Evolutionary conservation across 164 flowering plant genomes (phyloP).

Genomic region (Liriodendron chinense): DNA sequence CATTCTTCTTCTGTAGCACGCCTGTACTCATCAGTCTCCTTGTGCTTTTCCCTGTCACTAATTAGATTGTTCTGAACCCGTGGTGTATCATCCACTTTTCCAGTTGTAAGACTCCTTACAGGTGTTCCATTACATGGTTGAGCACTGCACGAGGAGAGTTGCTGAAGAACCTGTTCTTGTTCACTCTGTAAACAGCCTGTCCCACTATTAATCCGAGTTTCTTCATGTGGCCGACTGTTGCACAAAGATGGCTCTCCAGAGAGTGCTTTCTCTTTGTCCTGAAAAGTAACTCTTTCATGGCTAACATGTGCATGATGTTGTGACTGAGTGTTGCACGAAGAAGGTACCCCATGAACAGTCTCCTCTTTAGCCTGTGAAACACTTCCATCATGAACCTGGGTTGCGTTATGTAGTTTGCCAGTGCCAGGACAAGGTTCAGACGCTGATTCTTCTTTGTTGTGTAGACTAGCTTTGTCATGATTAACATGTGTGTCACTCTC

Average conservation of each 20-base stretch:
- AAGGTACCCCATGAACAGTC: constrained; percentile 13
- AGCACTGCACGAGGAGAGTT: background rate
- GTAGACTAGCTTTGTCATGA: background rate
- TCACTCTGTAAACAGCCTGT: background rate
- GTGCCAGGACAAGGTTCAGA: background rate
- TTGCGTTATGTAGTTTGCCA: background rate
- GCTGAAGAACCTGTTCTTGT: background rate
- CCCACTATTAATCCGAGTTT: background rate
- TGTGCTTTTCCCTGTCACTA: constrained; percentile 61
- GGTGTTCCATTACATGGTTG: constrained; percentile 2
- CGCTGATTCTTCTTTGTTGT: background rate
- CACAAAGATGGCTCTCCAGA: background rate
- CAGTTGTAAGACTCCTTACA: background rate
- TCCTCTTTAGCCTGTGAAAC: constrained; percentile 8
- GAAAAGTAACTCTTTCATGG: constrained; percentile 6
- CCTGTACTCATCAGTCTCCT: constrained; percentile 81
- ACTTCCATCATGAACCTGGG: constrained; percentile 2
- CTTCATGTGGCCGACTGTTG: constrained; percentile 7
- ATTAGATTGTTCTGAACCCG: constrained; percentile 26
- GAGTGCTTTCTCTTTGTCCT: background rate
- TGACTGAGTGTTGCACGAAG: constrained; percentile 7
- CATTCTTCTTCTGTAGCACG: constrained; percentile 73
- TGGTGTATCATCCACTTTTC: constrained; percentile 11
- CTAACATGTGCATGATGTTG: background rate
- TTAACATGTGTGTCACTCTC: background rate